Percentiles rank a stretch among this genome's conserved stretches.
Conservation (phyloP, 257 asterid genomes). For the Apocynum venetum region DNA sequence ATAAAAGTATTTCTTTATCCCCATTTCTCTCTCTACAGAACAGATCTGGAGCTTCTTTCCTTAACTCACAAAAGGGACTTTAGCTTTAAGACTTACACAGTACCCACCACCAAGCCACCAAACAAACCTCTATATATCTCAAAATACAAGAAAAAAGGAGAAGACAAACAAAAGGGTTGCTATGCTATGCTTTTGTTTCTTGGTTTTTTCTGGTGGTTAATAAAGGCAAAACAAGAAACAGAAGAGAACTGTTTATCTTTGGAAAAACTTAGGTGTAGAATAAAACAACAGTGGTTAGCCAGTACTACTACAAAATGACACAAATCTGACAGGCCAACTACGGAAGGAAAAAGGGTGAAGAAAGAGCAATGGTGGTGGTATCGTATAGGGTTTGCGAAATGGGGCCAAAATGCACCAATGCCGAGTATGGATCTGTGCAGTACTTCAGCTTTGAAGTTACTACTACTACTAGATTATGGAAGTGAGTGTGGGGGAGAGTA, state of each 20-base stretch:
- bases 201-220: conserved; percentile 2
- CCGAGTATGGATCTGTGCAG: conserved; percentile 9
- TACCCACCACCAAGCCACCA: conserved; percentile 16
- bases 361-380: background rate
- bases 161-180: conserved; percentile 8
- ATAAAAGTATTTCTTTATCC: conserved; percentile 6
- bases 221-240: background rate
- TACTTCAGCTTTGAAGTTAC: background rate
- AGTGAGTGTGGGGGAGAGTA: background rate
- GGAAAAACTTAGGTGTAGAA: conserved; percentile 13
- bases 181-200: background rate
- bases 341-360: conserved; percentile 2
- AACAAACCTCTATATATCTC: background rate
- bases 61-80: conserved; percentile 8
- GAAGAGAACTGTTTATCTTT: conserved; percentile 8
- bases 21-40: conserved; percentile 1
- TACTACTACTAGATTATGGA: background rate
- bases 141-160: background rate
- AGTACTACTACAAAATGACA: conserved; percentile 10
- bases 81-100: conserved; percentile 13
- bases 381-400: background rate
- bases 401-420: conserved; percentile 8
- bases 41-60: conserved; percentile 23
- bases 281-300: conserved; percentile 9
- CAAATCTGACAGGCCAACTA: conserved; percentile 16